A percentile compares a stretch with the other conserved stretches of the same genome.
phyloP scores from a whole-genome alignment of 2,329 filamentous ascomycete genomes.

The Domatiomyces globalis region DNA sequence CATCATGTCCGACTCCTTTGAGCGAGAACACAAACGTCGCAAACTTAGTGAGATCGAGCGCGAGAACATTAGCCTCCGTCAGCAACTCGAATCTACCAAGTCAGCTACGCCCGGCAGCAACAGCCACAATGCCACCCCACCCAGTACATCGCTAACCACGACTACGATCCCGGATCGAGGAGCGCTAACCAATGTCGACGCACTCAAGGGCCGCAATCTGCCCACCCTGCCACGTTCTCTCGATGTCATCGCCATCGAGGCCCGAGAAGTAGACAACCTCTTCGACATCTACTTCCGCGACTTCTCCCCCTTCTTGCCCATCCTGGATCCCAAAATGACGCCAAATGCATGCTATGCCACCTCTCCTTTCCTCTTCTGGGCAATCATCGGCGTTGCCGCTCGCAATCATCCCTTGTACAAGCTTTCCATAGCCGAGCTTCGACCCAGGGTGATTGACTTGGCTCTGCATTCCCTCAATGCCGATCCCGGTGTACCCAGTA shows the following conservation, averaged over 20 bases:
- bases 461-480: slow-evolving; percentile 23
- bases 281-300: slow-evolving; percentile 25
- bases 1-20: slow-evolving; percentile 30
- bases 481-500: slow-evolving; percentile 22
- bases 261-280: background rate
- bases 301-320: slow-evolving; percentile 26
- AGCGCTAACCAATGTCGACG: slow-evolving; percentile 21
- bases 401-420: background rate
- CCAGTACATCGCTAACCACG: slow-evolving; percentile 17
- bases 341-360: slow-evolving; percentile 57
- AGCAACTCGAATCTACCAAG: slow-evolving; percentile 21
- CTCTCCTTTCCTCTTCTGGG: slow-evolving; percentile 43
- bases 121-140: slow-evolving; percentile 15
- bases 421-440: background rate
- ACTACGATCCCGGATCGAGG: slow-evolving; percentile 19
- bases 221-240: slow-evolving; percentile 19
- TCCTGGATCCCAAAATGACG: slow-evolving; percentile 35
- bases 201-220: slow-evolving; percentile 28
- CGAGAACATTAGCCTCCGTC: slow-evolving; percentile 26
- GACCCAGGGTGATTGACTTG: slow-evolving; percentile 8
- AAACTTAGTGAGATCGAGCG: slow-evolving; percentile 26
- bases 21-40: slow-evolving; percentile 30
- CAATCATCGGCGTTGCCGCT: slow-evolving; percentile 39
- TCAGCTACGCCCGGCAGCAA: slow-evolving; percentile 12
- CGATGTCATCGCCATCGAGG: background rate